phyloP scores from a whole-genome alignment of 176 grass and related monocot genomes.

The Eragrostis nindensis region DNA sequence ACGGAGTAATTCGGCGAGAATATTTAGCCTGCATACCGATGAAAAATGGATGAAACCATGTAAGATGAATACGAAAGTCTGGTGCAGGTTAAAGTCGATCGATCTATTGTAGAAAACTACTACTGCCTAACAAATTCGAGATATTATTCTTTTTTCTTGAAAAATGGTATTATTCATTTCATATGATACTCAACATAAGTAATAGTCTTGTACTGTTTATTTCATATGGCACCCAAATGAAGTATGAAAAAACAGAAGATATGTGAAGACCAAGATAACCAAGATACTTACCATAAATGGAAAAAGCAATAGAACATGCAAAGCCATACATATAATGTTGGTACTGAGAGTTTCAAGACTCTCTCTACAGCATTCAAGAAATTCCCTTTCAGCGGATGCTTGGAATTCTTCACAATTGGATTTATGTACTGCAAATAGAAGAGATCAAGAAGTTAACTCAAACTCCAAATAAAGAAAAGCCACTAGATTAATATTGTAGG shows the following conservation, averaged over 20 bases:
- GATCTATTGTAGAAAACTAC: not conserved
- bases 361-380: slow-evolving; percentile 95
- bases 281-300: slow-evolving; percentile 87
- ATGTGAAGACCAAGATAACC: slow-evolving; percentile 2
- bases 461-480: not conserved
- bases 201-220: not conserved
- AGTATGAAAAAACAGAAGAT: not conserved
- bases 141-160: not conserved
- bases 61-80: slow-evolving; percentile 1
- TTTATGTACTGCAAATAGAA: slow-evolving; percentile 83
- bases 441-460: slow-evolving; percentile 8
- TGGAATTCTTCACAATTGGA: slow-evolving; percentile 96
- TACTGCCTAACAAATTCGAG: not conserved
- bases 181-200: not conserved
- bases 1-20: slow-evolving; percentile 81
- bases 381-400: slow-evolving; percentile 88
- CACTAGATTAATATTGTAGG: slow-evolving; percentile 35
- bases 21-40: slow-evolving; percentile 72
- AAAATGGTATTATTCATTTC: not conserved
- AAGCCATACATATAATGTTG: slow-evolving; percentile 95
- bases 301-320: slow-evolving; percentile 99
- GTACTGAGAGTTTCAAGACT: slow-evolving; percentile 94
- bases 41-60: slow-evolving; percentile 32
- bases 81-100: not conserved
- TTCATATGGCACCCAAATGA: not conserved